Base-by-base conservation (phyloP, 2,329 filamentous ascomycete species). In the Botrytis cinerea region DNA sequence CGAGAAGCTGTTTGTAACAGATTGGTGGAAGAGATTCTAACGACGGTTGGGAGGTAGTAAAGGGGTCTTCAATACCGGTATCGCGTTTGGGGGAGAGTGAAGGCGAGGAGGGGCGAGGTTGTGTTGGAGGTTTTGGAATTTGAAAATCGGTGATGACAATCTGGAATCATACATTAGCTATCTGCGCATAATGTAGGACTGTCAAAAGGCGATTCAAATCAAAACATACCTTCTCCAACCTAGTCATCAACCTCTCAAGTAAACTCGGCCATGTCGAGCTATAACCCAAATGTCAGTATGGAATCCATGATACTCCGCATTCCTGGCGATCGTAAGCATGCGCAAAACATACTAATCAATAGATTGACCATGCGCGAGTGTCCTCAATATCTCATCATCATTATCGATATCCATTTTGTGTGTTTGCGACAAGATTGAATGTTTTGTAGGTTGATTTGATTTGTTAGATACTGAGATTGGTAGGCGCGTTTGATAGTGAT, bases 81-180 rank as follows among this genome's bases (percentile, higher is more conserved):
- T 68, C 46, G 46, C 48, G 64, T 28, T 28, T 69, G 83, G 35
- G 91, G 85, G 81, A 92, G 90, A 51, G 59, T 40, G 60, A 64
- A 38, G 69, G 57, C n/a, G 57, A 64, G 28, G 69, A 86, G 80
- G 69, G 92, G 84, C 1, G 90, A 12, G 54, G 43, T 10, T 38
- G 22, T 51, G 69, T 51, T 71, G 57, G 43, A 64, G 32, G 57
- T 51, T 62, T 51, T 6, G 92, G 90, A 78, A 25, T 57, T 57
- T 57, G 66, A 35, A 97, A 97, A 70, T 91, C 90, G 80, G 90
- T 86, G 81, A 89, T 88, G 59, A 92, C 88, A 69, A 77, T 78
- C 77, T 79, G 48, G 45, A 22, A 12, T 20, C 8, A 22, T n/a
- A 9, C n/a, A 59, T 43, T 38, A 69, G 66, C 38, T 32, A 18